A percentile compares a stretch with the other conserved stretches of the same genome.
Conservation (phyloP, 2,329 filamentous ascomycete species). For the Penicillium sclerotiorum region DNA sequence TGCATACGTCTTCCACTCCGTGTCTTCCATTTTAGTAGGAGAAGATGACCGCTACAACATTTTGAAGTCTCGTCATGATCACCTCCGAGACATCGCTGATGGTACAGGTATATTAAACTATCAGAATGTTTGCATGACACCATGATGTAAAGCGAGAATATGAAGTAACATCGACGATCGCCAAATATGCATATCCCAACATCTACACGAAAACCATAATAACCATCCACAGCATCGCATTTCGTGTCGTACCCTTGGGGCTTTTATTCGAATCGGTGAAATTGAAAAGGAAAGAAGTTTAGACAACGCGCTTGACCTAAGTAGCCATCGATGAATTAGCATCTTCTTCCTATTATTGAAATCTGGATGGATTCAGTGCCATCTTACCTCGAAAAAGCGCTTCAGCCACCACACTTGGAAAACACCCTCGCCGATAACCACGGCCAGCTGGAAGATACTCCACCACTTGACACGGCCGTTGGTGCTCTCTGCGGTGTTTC, state of each 20-base stretch:
- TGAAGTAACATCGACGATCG: conserved; percentile 6
- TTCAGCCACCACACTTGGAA: conserved; percentile 99
- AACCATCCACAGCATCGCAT: conserved; percentile 7
- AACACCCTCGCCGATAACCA: conserved; percentile 86
- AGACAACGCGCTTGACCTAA: conserved; percentile 54
- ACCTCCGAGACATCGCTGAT: conserved; percentile 6
- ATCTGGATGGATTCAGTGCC: too few species aligned
- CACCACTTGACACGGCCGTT: conserved; percentile 99
- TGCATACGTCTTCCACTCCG: conserved; percentile 4
- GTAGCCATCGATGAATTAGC: conserved; percentile 11
- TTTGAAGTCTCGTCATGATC: background rate
- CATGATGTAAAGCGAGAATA: conserved; percentile 20
- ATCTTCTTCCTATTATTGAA: too few species aligned
- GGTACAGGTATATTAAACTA: conserved; percentile 27
- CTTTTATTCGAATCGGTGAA: conserved; percentile 6
- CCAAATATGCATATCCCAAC: conserved; percentile 8
- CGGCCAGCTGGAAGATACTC: conserved; percentile 92
- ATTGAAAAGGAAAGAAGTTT: conserved; percentile 14
- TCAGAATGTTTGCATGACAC: conserved; percentile 23
- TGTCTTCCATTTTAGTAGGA: too few species aligned
- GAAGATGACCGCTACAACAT: background rate
- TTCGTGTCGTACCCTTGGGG: conserved; percentile 19
- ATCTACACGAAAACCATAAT: conserved; percentile 14
- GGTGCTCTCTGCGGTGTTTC: conserved; percentile 98
- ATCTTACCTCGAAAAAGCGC: conserved; percentile 84